Evolutionary conservation across 83 land plant genomes (phyloP).

Genomic region (Picea mariana): DNA sequence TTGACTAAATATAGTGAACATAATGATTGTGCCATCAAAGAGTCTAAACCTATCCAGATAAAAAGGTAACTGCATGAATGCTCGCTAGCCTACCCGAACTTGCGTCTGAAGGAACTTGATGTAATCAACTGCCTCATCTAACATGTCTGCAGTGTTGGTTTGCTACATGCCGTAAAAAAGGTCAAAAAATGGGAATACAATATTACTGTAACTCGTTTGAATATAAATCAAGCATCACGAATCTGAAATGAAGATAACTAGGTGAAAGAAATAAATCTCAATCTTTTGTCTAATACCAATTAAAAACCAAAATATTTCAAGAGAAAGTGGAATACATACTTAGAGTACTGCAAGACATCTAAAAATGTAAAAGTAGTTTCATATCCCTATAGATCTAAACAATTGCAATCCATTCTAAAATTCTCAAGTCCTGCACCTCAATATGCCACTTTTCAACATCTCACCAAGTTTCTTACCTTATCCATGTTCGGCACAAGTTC

Average conservation of each 20-base stretch:
- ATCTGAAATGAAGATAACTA: neutral
- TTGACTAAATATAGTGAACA: neutral
- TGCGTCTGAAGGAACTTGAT: constrained; percentile 72
- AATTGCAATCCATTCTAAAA: neutral
- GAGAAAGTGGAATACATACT: no score
- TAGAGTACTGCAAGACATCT: neutral
- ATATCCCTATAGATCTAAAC: neutral
- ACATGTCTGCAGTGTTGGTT: constrained; percentile 85
- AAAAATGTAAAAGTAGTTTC: neutral
- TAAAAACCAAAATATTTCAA: neutral
- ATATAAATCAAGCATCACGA: neutral
- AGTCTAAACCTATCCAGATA: neutral
- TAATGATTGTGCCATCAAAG: neutral
- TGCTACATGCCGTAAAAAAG: constrained; percentile 39
- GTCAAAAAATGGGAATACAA: neutral
- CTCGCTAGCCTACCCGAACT: constrained; percentile 42
- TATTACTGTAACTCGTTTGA: neutral
- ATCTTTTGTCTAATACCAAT: neutral
- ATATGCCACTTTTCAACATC: neutral
- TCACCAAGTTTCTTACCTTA: constrained; percentile 46
- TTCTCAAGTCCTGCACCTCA: neutral
- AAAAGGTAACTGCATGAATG: neutral
- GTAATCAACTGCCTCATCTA: constrained; percentile 79
- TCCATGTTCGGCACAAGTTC: constrained; percentile 94
- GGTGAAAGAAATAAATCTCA: neutral